These are phyloP conservation scores for Nymphaea thermarum DNA, from an alignment of 164 flowering plant species.

Conservation along the genomic window DNA sequence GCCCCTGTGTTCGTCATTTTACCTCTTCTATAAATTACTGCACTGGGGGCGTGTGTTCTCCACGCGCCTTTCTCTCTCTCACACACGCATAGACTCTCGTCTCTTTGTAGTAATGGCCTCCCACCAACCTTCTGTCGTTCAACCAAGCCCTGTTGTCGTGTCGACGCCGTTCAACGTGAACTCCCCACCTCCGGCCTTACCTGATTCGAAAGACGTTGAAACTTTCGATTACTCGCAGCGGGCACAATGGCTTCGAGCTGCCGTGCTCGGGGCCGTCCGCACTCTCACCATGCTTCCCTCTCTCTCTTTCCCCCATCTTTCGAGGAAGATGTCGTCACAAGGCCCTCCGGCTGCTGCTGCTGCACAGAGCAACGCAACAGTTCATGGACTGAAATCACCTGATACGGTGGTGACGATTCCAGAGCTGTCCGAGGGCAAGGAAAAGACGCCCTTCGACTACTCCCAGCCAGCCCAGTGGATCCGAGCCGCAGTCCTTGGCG, in stretches of 20 bases:
- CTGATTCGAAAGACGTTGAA: not conserved
- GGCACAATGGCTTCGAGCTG: conserved; percentile 9
- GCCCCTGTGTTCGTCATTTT: not conserved
- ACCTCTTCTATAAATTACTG: not conserved
- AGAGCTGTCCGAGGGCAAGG: no score
- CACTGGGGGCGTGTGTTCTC: conserved; percentile 1
- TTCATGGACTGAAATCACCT: no score
- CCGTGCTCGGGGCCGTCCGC: conserved; percentile 8
- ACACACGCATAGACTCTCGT: not conserved
- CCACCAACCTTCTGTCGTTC: not conserved
- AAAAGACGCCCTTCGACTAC: not conserved
- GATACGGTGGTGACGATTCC: no score
- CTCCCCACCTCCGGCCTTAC: not conserved
- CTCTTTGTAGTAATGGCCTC: not conserved
- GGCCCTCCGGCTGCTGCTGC: no score
- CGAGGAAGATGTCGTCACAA: no score
- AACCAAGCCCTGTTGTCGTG: not conserved
- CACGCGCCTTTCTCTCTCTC: not conserved
- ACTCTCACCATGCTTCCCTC: no score
- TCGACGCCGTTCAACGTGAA: not conserved
- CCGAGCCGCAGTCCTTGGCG: conserved; percentile 7
- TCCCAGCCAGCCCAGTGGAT: conserved; percentile 4
- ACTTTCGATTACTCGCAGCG: not conserved
- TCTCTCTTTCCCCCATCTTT: no score
- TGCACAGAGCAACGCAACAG: no score